Evolutionary conservation across 495 filamentous ascomycete species (phyloP), one percentile per base, ranked within the genome.

Genomic region (Penicillium coprophilum): DNA sequence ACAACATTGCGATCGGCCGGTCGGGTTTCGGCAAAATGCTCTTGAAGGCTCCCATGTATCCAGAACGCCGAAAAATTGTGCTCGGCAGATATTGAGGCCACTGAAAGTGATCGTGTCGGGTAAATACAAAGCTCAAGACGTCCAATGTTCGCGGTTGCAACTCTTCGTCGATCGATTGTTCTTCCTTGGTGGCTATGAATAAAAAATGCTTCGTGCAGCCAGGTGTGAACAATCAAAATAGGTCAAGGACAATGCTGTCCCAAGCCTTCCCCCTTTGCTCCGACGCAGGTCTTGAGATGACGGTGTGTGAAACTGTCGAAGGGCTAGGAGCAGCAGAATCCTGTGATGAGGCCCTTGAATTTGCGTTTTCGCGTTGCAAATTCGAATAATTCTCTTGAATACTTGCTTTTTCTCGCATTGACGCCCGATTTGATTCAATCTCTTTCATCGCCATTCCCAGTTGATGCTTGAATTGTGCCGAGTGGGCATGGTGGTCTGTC

Each of bases 231-330:
- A 10, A 7, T 66, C 45, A 72, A 34, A 71, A 60, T 15, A 72
- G 51, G 40, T 72, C 70, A 27, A 61, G 39, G 8, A 61, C 59
- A 39, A 70, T 70, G 44, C 63, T 58, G 45, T 72, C 70, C 68
- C 66, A 71, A 6, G 61, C 60, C 48, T 61, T 61, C 2, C 58
- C 64, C 21, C 45, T 55, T 3, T 58, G 61, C 41, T 66, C 62
- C 1, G 58, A 8, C 11, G 53, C 32, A 17, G 64, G 55, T n/a
- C 48, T 50, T 28, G 60, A 47, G 7, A 57, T 56, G 7, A 58
- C 54, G 28, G 8, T 54, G 3, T 55, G 49, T 20, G 60, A 19
- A 6, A 56, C 30, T 6, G 38, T 39, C 5, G 66, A 46, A 20
- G 58, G 32, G 23, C 32, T 50, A 6, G 49, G 46, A 30, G 57